Percentiles rank a stretch among this genome's conserved stretches.
Conservation (phyloP, 2,329 filamentous ascomycete genomes). For the Exophiala calicioides region DNA sequence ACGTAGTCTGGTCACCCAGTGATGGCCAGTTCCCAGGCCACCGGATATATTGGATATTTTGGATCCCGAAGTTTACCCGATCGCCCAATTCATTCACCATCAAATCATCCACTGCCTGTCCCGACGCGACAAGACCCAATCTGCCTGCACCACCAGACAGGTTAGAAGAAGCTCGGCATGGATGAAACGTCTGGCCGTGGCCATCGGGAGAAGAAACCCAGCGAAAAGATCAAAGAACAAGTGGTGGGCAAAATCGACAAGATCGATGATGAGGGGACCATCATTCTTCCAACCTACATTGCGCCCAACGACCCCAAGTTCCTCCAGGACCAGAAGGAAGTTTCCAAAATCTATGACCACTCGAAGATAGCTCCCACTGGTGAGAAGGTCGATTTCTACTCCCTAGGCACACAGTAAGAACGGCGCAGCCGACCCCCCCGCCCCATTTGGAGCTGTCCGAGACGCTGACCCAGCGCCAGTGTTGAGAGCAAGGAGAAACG, state of each 20-base stretch:
- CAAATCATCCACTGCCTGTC: too few species aligned
- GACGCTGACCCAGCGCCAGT: constrained; percentile 14
- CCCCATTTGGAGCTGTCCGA: neutral
- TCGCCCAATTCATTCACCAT: neutral
- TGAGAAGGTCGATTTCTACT: constrained; percentile 31
- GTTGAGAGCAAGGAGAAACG: constrained; percentile 33
- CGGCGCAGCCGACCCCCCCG: neutral
- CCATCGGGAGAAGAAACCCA: constrained; percentile 31
- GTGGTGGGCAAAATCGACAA: constrained; percentile 27
- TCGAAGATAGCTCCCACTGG: constrained; percentile 27
- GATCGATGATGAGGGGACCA: constrained; percentile 24
- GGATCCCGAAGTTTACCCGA: constrained; percentile 15
- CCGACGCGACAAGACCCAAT: too few species aligned
- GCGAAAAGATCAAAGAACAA: constrained; percentile 32
- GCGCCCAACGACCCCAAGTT: constrained; percentile 31
- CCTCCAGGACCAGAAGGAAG: constrained; percentile 31
- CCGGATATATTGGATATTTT: too few species aligned
- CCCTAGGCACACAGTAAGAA: constrained; percentile 30
- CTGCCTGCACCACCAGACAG: too few species aligned
- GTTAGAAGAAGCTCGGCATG: constrained; percentile 12
- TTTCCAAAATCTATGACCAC: constrained; percentile 30
- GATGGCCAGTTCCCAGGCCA: too few species aligned
- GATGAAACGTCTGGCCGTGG: constrained; percentile 30
- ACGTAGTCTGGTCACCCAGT: too few species aligned
- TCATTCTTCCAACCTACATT: constrained; percentile 30